Base-by-base conservation (phyloP, 1,284 basidiomycete genomes). In the Leccinum solheimii region DNA sequence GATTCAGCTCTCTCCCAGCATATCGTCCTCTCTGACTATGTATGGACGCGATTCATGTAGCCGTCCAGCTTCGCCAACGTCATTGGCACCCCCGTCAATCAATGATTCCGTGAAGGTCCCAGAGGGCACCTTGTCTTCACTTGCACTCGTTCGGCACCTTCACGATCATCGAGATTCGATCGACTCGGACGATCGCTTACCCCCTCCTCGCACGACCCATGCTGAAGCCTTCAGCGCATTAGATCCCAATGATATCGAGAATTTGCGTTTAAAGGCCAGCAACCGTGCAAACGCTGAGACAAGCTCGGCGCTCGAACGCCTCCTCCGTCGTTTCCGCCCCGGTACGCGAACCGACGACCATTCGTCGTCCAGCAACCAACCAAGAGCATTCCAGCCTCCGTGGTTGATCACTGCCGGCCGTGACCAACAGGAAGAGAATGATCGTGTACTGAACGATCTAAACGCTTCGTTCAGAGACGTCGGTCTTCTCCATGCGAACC, bases 401-500 rank as follows among this genome's bases (percentile, higher is more conserved):
- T 92, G 90, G 90, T 74, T 90, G 58, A 81, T 80, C 38, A 81
- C 88, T 61, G 82, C 85, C 11, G 82, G 85, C 3, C 81, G 88
- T 40, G 80, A 80, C 48, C 83, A 84, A 69, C 83, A 85, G 61
- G 88, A 91, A 70, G 82, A 86, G 62, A 82, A 85, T 11, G 83
- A 87, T 67, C 82, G 83, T 38, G 84, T 88, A 16, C 85, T 91
- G 56, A 82, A 83, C 62, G 87, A 84, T 66, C 75, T 92, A 45
- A 90, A 87, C 67, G 83, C 83, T 62, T 89, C 88, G 13, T 92
- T 91, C 77, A 85, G 87, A 72, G 90, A 88, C 60, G 89, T 92
- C 23, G 90, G 90, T 5, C 71, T 91, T 8, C 73, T 91, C n/a
- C 90, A 88, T 26, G 83, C 86, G 72, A 76, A 67, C 75, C 79